These are phyloP conservation scores for Leccinum subrobustum DNA, from an alignment of 1,284 basidiomycete species.

Conservation along the genomic window DNA sequence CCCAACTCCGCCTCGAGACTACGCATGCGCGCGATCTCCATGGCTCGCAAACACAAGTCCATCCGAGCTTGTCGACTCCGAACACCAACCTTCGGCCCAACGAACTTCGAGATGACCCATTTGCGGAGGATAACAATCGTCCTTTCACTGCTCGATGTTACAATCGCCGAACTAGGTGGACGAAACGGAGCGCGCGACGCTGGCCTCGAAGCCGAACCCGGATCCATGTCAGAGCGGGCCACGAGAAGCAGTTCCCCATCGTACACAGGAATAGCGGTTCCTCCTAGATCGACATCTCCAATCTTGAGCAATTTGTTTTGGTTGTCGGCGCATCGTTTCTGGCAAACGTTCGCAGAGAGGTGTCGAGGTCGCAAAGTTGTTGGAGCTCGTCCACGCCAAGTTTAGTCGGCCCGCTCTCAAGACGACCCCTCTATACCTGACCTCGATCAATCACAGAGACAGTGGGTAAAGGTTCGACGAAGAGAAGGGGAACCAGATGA, in stretches of 20 bases:
- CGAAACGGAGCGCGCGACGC: slow-evolving; percentile 59
- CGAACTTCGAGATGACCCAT: slow-evolving; percentile 71
- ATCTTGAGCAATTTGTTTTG: slow-evolving; percentile 33
- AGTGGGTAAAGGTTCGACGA: slow-evolving; percentile 69
- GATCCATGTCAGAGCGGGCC: slow-evolving; percentile 49
- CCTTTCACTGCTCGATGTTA: slow-evolving; percentile 40
- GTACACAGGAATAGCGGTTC: slow-evolving; percentile 70
- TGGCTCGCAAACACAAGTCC: slow-evolving; percentile 63
- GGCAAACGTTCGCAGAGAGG: slow-evolving; percentile 22
- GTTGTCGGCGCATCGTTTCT: slow-evolving; percentile 15
- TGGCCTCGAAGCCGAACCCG: slow-evolving; percentile 50
- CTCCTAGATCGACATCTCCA: slow-evolving; percentile 52
- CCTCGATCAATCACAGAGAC: slow-evolving; percentile 66
- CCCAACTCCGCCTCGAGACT: slow-evolving; percentile 41
- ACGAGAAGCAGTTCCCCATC: slow-evolving; percentile 71
- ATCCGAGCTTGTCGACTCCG: slow-evolving; percentile 66
- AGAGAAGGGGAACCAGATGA: slow-evolving; percentile 65
- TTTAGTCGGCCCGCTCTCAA: slow-evolving; percentile 53
- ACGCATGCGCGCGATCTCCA: slow-evolving; percentile 68
- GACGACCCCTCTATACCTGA: slow-evolving; percentile 58
- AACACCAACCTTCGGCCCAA: slow-evolving; percentile 58
- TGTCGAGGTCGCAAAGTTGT: slow-evolving; percentile 45
- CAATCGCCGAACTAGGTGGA: slow-evolving; percentile 58
- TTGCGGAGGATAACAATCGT: slow-evolving; percentile 62
- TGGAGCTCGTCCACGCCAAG: slow-evolving; percentile 55